These are phyloP conservation scores for Petunia axillaris DNA, from an alignment of 257 asterid genomes.

Conservation along the genomic window DNA sequence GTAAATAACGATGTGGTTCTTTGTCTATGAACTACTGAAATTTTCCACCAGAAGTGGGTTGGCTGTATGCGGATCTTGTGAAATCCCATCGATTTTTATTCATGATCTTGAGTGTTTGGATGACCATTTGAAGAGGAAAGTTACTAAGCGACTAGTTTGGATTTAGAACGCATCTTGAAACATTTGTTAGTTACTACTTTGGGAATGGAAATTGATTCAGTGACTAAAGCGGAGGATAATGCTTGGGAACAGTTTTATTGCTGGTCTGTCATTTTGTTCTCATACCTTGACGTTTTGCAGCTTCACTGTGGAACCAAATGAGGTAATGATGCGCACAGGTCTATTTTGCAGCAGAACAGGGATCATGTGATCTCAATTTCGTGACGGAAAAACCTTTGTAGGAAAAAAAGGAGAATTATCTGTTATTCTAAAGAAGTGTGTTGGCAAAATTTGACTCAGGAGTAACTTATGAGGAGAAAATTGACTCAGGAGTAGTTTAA, in stretches of 20 bases:
- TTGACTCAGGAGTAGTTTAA: neutral
- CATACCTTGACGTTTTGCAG: neutral
- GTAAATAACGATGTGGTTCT: neutral
- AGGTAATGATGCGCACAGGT: neutral
- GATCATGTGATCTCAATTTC: neutral
- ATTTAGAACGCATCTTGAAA: too few relatives aligned
- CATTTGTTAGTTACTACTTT: neutral
- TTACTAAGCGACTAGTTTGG: too few relatives aligned
- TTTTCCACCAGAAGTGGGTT: neutral
- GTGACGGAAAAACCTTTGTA: neutral
- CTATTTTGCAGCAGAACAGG: neutral
- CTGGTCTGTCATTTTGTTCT: neutral
- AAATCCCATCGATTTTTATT: too few relatives aligned
- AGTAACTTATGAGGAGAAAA: neutral
- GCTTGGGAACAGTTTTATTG: neutral
- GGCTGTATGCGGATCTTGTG: too few relatives aligned
- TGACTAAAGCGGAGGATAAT: neutral
- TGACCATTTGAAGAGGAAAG: too few relatives aligned
- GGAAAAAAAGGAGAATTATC: neutral
- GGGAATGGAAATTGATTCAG: neutral
- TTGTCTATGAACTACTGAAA: neutral
- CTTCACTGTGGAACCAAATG: too few relatives aligned
- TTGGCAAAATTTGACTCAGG: neutral
- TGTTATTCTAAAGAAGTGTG: neutral
- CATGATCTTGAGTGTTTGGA: too few relatives aligned